Evolutionary conservation across 208 protist genomes (phyloP).

Genomic region (Trypanosoma lewisi): DNA sequence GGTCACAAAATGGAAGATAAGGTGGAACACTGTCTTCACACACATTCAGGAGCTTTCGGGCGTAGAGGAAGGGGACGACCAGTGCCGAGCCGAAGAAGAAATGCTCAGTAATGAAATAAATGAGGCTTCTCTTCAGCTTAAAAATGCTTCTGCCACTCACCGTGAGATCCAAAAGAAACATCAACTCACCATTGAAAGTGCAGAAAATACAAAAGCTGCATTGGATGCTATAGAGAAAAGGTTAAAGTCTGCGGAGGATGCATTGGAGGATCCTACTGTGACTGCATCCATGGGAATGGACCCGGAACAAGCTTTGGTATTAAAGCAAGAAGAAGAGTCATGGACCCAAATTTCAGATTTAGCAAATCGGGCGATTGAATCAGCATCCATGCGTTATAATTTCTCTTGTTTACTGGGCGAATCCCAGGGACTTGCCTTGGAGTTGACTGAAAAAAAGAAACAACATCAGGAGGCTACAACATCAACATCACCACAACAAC

Average conservation of each 20-base stretch:
- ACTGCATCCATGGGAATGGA: not conserved
- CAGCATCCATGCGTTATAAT: conserved; percentile 22
- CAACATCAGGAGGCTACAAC: not conserved
- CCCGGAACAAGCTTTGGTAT: not conserved
- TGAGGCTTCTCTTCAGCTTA: not conserved
- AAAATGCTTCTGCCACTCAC: not conserved
- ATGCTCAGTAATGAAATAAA: not conserved
- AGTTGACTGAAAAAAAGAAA: conserved; percentile 1
- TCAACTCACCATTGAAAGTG: not conserved
- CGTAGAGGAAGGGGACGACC: not conserved
- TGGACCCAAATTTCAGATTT: conserved; percentile 5
- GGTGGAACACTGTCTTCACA: not conserved
- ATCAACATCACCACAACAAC: conserved; percentile 11
- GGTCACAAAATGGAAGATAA: conserved; percentile 16
- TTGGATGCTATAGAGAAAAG: not conserved
- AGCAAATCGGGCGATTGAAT: conserved; percentile 19
- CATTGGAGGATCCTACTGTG: not conserved
- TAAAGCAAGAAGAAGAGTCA: conserved; percentile 12
- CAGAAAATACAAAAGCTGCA: not conserved
- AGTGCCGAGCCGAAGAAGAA: not conserved
- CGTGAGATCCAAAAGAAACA: not conserved
- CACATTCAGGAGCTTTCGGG: not conserved
- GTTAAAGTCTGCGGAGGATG: conserved; percentile 1
- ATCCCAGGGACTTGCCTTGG: conserved; percentile 5
- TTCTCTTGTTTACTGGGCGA: conserved; percentile 12